Evolutionary conservation across 169 alveolate genomes (phyloP), one percentile per base, ranked within the genome.

Genomic region (Ichthyophthirius multifiliis): DNA sequence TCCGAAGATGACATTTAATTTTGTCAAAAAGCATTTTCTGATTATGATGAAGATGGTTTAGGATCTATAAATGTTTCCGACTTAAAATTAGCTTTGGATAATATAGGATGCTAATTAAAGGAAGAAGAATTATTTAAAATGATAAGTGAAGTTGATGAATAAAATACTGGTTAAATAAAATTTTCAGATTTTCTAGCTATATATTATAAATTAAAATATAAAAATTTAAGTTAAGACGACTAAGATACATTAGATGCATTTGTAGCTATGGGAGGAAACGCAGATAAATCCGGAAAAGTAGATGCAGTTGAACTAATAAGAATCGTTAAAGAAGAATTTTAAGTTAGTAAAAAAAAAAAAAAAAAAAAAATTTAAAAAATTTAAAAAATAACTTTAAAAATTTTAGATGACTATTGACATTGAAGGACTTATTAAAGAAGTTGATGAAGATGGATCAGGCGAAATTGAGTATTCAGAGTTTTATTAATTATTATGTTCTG

Each of bases 391-490:
- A 15, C 31, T 55, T 10, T 15, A 18, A 20, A 55, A 15, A 55
- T 27, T n/a, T 20, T 20, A 55, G 71, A 87, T 87, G 92, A 87
- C 92, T 3, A 87, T 87, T n/a, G 92, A 87, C 67, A 87, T 87
- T 37, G 94, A 79, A 47, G 76, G 82, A 18, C 84, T 89, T 12
- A 89, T 89, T 18, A 31, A 83, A 20, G 94, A 89, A 44, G 81
- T 89, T 4, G 94, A 89, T 71, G 86, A 84, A 35, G 94, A 89
- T 82, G 90, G 90, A n/a, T 83, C 90, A 9, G 94, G 94, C 3
- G 87, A 83, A 79, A 89, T 89, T 27, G 94, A 89, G 37, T 89
- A 74, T 62, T 90, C 83, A 32, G 94, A 89, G 65, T 89, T 89
- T 63, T 83, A 83, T 73, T 73, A 76, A 39, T 83, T 89, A 20